Conservation (phyloP, 768 basidiomycete genomes). For the Chalciporus piperatus region DNA sequence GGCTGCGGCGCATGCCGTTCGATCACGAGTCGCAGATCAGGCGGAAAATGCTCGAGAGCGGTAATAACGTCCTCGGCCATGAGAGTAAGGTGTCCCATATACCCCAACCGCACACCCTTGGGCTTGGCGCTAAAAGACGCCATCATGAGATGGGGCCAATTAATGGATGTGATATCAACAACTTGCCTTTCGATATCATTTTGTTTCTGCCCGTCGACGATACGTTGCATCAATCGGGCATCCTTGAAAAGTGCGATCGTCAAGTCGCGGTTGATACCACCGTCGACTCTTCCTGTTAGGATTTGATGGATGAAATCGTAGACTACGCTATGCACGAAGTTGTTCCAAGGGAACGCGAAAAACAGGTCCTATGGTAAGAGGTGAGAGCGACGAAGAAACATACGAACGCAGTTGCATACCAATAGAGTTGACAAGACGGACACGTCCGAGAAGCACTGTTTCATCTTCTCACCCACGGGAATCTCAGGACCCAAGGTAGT, state of each 20-base stretch:
- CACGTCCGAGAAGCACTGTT: constrained; percentile 71
- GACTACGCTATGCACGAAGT: constrained; percentile 94
- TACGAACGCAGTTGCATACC: constrained; percentile 43
- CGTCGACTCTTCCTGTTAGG: constrained; percentile 81
- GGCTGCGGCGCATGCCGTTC: constrained; percentile 67
- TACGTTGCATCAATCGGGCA: constrained; percentile 75
- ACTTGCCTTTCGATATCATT: constrained; percentile 77
- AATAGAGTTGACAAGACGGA: constrained; percentile 73
- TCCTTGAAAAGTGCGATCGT: constrained; percentile 85
- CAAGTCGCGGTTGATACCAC: constrained; percentile 82
- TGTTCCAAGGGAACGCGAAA: constrained; percentile 96
- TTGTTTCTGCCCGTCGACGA: constrained; percentile 78
- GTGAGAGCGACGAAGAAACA: constrained; percentile 3
- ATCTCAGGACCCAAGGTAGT: constrained; percentile 39
- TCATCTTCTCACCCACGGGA: constrained; percentile 76
- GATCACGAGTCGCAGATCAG: constrained; percentile 66
- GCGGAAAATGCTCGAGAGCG: constrained; percentile 84
- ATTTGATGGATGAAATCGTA: constrained; percentile 97
- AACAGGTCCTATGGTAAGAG: constrained; percentile 69
- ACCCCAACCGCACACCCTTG: constrained; percentile 80
- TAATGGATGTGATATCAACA: neutral
- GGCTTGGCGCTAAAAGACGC: constrained; percentile 53
- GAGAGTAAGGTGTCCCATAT: constrained; percentile 95
- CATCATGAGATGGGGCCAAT: constrained; percentile 6
- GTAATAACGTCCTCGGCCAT: constrained; percentile 94